A percentile compares a stretch with the other conserved stretches of the same genome.
These are phyloP conservation scores for Chenopodium formosanum DNA, from an alignment of 148 eudicot species.

Conservation along the genomic window DNA sequence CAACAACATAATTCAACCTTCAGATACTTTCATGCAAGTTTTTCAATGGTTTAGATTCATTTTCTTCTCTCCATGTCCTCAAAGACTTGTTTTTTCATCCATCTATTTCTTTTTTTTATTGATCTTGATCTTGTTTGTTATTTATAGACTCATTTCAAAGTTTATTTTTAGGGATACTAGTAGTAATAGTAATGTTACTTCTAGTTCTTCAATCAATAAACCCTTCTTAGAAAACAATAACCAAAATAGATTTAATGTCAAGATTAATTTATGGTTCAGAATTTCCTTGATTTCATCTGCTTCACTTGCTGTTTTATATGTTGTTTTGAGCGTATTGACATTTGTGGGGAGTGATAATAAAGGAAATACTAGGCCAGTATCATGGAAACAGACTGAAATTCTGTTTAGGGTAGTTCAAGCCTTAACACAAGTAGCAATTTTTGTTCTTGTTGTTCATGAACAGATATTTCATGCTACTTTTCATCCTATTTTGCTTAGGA, in stretches of 20 bases:
- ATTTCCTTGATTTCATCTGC: constrained; percentile 36
- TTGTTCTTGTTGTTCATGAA: constrained; percentile 49
- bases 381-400: constrained; percentile 42
- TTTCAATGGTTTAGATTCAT: constrained; percentile 50
- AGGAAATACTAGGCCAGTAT: constrained; percentile 16
- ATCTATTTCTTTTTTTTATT: constrained; percentile 39
- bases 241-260: constrained; percentile 9
- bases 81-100: constrained; percentile 45
- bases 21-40: constrained; percentile 23
- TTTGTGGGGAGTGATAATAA: constrained; percentile 18
- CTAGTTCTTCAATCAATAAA: constrained; percentile 29
- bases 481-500: constrained; percentile 49
- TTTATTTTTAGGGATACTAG: constrained; percentile 9
- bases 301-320: constrained; percentile 31
- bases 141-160: constrained; percentile 36
- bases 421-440: constrained; percentile 37
- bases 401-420: constrained; percentile 46
- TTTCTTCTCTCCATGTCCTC: constrained; percentile 56
- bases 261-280: constrained; percentile 37
- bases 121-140: constrained; percentile 27
- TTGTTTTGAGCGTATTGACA: constrained; percentile 34
- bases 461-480: constrained; percentile 39
- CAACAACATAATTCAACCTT: constrained; percentile 21
- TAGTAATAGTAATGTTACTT: not conserved
- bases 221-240: constrained; percentile 41